Evolutionary conservation across 192 early-diverging fungal species (phyloP), one percentile per base, ranked within the genome.

Genomic region (Gigaspora rosea): DNA sequence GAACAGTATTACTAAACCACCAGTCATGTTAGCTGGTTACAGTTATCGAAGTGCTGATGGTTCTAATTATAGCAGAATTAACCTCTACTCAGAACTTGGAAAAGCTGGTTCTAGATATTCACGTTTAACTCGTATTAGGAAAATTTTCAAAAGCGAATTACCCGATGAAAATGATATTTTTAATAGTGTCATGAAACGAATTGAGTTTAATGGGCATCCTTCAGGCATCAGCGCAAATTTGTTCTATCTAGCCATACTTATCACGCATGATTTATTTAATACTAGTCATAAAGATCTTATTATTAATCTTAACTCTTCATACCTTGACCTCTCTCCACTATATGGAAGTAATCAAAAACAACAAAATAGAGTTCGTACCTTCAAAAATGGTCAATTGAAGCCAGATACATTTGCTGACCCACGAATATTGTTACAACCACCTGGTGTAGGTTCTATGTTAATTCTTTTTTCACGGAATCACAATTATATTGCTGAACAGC

Each of bases 391-490:
- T 6, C 63, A 36, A 4, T 46, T 65, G 35, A 65, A 65, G 36
- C 63, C 63, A 8, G 63, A 65, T 46, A 65, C 63, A 5, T 65
- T 65, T 65, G 63, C 63, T 41, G 63, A 65, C 22, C 35, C 48
- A 32, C 36, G 81, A 36, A 36, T 82, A 22, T 22, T 75, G 13
- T 62, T 80, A 49, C 81, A 82, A 73, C 73, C 65, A 12, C 81
- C 67, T 58, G 80, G 82, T 49, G 80, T 85, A 36, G 79, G 65
- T 27, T 56, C 78, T 49, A 41, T 87, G 33, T 27, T 88, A 36
- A 77, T 85, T 27, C 20, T 87, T 8, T 87, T 87, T 64, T 80
- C 81, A 7, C 64, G 86, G 27, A 87, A 87, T 76, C 86, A 87
- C 64, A 87, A 87, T 51, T 85, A 80, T 73, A 87, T 87, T 68